These are phyloP conservation scores for Phaeosphaeriaceae sp. DNA, from an alignment of 2,329 filamentous ascomycete species.

Conservation along the genomic window DNA sequence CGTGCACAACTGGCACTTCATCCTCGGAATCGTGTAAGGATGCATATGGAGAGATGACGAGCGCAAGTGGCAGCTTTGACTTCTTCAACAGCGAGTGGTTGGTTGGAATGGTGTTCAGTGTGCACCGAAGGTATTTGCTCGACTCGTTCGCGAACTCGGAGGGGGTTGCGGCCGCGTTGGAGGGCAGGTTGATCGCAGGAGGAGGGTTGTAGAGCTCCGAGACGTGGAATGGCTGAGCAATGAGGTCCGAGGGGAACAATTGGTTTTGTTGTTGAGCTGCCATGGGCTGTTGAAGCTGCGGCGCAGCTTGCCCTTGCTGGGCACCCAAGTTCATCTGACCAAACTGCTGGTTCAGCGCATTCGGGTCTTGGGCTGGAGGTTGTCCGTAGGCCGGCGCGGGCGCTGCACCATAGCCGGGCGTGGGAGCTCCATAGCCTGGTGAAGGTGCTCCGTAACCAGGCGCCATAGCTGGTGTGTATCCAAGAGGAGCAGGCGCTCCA, in stretches of 20 bases:
- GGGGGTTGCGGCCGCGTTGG: slow-evolving; percentile 92
- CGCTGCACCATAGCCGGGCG: slow-evolving; percentile 48
- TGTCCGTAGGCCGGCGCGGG: slow-evolving; percentile 41
- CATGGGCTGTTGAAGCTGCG: slow-evolving; percentile 39
- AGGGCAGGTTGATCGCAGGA: slow-evolving; percentile 86
- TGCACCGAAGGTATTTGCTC: slow-evolving; percentile 93
- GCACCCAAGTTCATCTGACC: slow-evolving; percentile 75
- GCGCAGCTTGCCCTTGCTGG: slow-evolving; percentile 49
- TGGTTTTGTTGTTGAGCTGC: slow-evolving; percentile 67
- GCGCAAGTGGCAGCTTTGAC: slow-evolving; percentile 88
- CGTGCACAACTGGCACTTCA: slow-evolving; percentile 86
- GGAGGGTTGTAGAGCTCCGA: slow-evolving; percentile 90
- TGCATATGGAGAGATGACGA: slow-evolving; percentile 95
- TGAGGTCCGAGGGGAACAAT: slow-evolving; percentile 88
- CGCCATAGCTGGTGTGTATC: slow-evolving; percentile 50
- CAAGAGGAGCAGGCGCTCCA: slow-evolving; percentile 42
- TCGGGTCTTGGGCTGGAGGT: slow-evolving; percentile 64
- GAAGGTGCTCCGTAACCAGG: slow-evolving; percentile 45
- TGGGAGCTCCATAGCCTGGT: slow-evolving; percentile 44
- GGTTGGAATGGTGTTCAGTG: slow-evolving; percentile 90
- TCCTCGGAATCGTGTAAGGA: slow-evolving; percentile 93
- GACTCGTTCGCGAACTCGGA: slow-evolving; percentile 91
- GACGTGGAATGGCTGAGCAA: slow-evolving; percentile 93
- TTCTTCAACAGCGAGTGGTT: slow-evolving; percentile 95
- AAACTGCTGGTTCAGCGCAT: slow-evolving; percentile 77